Evolutionary conservation across 2,329 filamentous ascomycete genomes (phyloP), one percentile per base, ranked within the genome.

Genomic region (Arthrinium phaeospermum): DNA sequence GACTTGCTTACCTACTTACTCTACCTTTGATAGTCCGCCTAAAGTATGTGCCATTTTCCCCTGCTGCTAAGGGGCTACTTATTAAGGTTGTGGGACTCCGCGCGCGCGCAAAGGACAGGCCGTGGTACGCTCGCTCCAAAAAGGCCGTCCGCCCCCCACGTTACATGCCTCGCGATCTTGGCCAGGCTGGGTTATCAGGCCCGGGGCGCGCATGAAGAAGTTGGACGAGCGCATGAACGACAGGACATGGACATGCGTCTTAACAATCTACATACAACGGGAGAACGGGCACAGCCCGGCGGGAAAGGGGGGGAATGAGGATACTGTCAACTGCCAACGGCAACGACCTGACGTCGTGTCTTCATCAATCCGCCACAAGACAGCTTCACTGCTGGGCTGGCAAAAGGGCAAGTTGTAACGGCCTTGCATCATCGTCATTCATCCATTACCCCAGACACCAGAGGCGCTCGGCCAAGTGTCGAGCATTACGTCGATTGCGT

Each of bases 351-450:
- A 37, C 53, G 53, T 61, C 30, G 53, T 37, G 16, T 19, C 30
- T 30, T 61, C 53, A 37, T 61, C 53, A 61, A 61, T 61, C 16
- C 16, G 53, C 53, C 10, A 61, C 53, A 61, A 57, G 51, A n/a
- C 53, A 61, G 27, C 53, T 61, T 61, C 53, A 61, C 53, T 61
- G 4, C 22, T 4, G 10, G 22, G 7, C 30, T 16, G 27, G 14
- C 14, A 8, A 19, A 57, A 5, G 24, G 51, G 24, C 5, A 22
- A 10, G 27, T 34, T 30, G 53, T 37, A 61, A 61, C 53, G 53
- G 27, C 16, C 7, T 61, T 61, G 53, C 53, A 61, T 61, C 53
- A 61, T 61, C 45, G 19, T 22, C 45, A 19, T 19, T 22, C 45
- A 19, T 19, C 19, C 4, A 22, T 57, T 22, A 1, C 34, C 13